Conservation (phyloP, 2,329 filamentous ascomycete species). For the Plenodomus lindquistii region DNA sequence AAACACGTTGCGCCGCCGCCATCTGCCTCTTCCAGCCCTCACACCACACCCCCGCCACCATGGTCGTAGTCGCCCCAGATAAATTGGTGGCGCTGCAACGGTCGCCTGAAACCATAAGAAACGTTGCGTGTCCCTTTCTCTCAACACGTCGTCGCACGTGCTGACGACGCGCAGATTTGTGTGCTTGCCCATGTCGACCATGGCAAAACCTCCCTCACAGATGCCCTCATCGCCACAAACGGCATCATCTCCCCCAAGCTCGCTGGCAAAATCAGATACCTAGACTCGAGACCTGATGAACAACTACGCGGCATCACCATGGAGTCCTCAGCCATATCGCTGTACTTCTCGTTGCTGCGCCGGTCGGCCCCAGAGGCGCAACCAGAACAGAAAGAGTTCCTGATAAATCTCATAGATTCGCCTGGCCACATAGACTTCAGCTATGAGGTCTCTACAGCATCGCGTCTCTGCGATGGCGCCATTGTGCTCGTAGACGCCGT, state of each 20-base stretch:
- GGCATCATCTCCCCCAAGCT: constrained; percentile 98
- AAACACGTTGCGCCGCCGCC: constrained; percentile 2
- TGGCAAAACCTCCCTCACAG: constrained; percentile 96
- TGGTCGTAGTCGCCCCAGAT: constrained; percentile 91
- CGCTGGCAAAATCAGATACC: constrained; percentile 95
- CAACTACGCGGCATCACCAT: constrained; percentile 98
- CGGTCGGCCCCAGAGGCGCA: constrained; percentile 68
- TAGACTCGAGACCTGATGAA: constrained; percentile 95
- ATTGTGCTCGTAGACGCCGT: constrained; percentile 95
- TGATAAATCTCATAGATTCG: constrained; percentile 97
- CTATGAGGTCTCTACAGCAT: constrained; percentile 95
- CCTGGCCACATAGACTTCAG: constrained; percentile 99
- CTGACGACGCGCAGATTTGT: constrained; percentile 8
- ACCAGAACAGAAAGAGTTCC: constrained; percentile 80
- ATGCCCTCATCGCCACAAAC: constrained; percentile 95
- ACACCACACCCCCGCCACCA: constrained; percentile 45
- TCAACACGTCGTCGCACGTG: not conserved
- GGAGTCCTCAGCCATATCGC: constrained; percentile 97
- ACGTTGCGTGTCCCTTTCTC: constrained; percentile 62
- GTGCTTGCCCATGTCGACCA: constrained; percentile 63
- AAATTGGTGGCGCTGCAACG: constrained; percentile 89
- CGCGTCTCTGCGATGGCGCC: constrained; percentile 89
- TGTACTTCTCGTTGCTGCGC: constrained; percentile 91
- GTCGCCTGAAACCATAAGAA: constrained; percentile 86
- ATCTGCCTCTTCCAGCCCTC: not conserved